phyloP scores from a whole-genome alignment of 1,139 yeast genomes.

The Geotrichum macrosporum region DNA sequence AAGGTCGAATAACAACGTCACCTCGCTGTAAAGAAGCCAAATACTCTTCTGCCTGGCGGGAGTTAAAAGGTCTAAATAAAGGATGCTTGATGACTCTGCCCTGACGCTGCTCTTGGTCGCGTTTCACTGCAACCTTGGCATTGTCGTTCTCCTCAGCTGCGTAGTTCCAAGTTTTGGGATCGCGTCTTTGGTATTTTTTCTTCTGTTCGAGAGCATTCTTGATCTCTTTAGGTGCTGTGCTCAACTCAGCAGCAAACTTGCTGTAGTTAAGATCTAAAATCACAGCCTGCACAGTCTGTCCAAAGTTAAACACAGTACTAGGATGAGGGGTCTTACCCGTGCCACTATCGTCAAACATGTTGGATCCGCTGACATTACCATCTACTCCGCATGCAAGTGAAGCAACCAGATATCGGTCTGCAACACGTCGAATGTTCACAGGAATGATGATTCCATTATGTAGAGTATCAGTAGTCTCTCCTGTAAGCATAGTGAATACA shows the following conservation, averaged over 20 bases:
- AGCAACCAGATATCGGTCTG: conserved; percentile 50
- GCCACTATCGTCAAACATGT: conserved; percentile 55
- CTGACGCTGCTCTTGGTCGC: conserved; percentile 51
- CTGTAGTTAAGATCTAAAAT: conserved; percentile 66
- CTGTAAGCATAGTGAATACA: conserved; percentile 84
- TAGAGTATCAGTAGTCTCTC: conserved; percentile 71
- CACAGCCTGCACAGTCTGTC: conserved; percentile 85
- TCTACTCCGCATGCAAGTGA: conserved; percentile 72
- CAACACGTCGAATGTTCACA: conserved; percentile 56
- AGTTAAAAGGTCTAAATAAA: conserved; percentile 75
- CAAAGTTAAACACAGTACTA: conserved; percentile 49
- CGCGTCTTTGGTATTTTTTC: conserved; percentile 45
- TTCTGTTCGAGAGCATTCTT: conserved; percentile 48
- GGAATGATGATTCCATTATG: conserved; percentile 73
- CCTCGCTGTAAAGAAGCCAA: conserved; percentile 88
- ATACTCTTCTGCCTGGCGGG: conserved; percentile 87
- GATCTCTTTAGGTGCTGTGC: conserved; percentile 64
- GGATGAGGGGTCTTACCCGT: conserved; percentile 38
- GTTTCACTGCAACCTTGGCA: conserved; percentile 48
- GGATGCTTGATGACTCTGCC: conserved; percentile 88
- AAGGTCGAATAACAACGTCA: conserved; percentile 90
- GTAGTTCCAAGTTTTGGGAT: conserved; percentile 74
- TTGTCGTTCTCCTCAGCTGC: conserved; percentile 66
- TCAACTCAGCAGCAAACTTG: conserved; percentile 67
- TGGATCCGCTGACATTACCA: conserved; percentile 63